Evolutionary conservation across 495 filamentous ascomycete genomes (phyloP), one percentile per base, ranked within the genome.

Genomic region (Evansstolkia leycettana): DNA sequence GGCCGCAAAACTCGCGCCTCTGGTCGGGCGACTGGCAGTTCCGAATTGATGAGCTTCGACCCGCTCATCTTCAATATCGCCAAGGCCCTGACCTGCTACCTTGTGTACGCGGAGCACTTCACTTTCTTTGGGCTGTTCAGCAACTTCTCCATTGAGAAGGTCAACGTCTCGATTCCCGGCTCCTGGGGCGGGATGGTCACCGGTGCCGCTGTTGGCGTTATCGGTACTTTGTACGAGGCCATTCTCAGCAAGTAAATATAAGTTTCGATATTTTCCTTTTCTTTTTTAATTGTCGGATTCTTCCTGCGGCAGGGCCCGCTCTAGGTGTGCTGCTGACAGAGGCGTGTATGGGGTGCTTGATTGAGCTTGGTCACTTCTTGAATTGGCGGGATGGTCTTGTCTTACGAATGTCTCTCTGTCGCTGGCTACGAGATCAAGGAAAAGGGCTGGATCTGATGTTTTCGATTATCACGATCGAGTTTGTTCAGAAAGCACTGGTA

Each of bases 31-130:
- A 28, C 24, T 39, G 40, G 15, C 39, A 17, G 23, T 13, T 8
- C 27, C 32, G n/a, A n/a, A n/a, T n/a, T n/a, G n/a, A n/a, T 78
- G 18, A 68, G 59, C 8, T 75, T 86, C 39, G 90, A 98, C 52
- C 88, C 88, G 14, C 59, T 95, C 40, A 80, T 76, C 37, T 98
- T 89, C 56, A 90, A 86, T 57, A 75, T 94, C 34, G 75, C 73
- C 46, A 93, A 92, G 66, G 87, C 78, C 0, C 41, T 94, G 38
- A 50, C 84, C 28, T 75, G 82, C 7, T 92, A 81, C 51, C 60
- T 85, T 3, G 77, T 93, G 7, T 94, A 88, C 46, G 73, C 68
- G 14, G 72, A 78, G 39, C 70, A 69, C n/a, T 73, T 76, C 39
- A 72, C 67, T 13, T 79, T 83, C 43, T 70, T 72, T 43, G 78